These are phyloP conservation scores for Pleurotus pulmonarius DNA, from an alignment of 768 basidiomycete genomes.

Conservation along the genomic window DNA sequence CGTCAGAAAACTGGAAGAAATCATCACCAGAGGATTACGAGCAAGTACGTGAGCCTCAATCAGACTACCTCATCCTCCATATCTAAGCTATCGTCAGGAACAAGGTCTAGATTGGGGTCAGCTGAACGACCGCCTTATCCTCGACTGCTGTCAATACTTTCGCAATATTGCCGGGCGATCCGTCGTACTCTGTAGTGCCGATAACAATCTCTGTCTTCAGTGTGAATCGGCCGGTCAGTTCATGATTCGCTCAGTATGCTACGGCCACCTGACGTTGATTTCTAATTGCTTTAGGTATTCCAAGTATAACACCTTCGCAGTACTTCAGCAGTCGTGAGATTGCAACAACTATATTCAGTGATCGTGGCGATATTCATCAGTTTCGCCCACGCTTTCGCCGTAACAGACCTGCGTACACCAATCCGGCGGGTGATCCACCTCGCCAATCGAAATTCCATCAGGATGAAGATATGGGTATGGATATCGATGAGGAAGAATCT, in stretches of 20 bases:
- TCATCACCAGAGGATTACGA: not conserved
- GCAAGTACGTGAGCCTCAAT: not conserved
- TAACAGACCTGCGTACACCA: constrained; percentile 2
- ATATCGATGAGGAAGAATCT: constrained; percentile 54
- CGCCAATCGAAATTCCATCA: constrained; percentile 12
- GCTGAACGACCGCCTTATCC: constrained; percentile 65
- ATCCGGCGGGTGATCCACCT: not conserved
- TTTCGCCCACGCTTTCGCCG: constrained; percentile 26
- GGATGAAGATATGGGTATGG: constrained; percentile 47
- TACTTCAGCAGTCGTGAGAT: constrained; percentile 52
- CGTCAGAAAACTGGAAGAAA: constrained; percentile 56
- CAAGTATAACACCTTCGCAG: constrained; percentile 32
- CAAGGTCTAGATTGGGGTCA: constrained; percentile 27
- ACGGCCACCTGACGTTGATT: no score
- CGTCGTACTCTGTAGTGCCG: constrained; percentile 64
- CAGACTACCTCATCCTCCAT: not conserved
- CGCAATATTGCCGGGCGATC: constrained; percentile 30
- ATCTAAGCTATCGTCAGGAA: constrained; percentile 5
- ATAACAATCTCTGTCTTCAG: constrained; percentile 62
- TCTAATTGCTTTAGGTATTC: constrained; percentile 24
- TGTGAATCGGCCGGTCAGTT: constrained; percentile 42
- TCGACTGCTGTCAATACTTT: constrained; percentile 75
- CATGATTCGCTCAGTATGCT: no score
- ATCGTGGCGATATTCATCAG: constrained; percentile 26
- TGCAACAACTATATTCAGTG: constrained; percentile 41